Base-by-base conservation (phyloP, 257 asterid genomes). In the Penstemon eatonii region DNA sequence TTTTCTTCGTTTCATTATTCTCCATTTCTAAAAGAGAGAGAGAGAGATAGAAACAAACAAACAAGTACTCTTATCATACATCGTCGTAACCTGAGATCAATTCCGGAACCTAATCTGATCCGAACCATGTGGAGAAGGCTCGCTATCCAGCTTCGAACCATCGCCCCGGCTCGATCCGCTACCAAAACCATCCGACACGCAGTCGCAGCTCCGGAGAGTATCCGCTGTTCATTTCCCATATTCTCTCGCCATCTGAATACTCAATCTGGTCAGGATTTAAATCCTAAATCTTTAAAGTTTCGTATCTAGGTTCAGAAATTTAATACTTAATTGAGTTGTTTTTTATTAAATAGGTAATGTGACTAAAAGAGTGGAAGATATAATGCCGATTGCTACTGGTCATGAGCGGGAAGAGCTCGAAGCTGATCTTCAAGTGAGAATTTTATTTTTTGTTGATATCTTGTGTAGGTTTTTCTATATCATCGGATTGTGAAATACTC, bases 351-450 rank as follows among this genome's bases (percentile, higher is more conserved):
- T 72, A 86, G 92, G 73, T 55, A 78, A 69, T 83, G 90, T 80
- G 55, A 72, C 83, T 41, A 89, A 86, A 78, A 81, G 73, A 38
- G 87, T 82, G 15, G 99, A 88, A 81, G 96, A 93, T 73, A 82
- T 90, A 83, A 80, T 86, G 91, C 99, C 99, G 49, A 93, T 90
- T 81, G 96, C 95, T 13, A 93, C 99, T 64, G 99, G 97, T 57
- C 99, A 93, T 40, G 99, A 93, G 75, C 90, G 95, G 11, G 99
- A 93, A 78, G 97, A 93, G 82, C 90, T 92, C 61, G 86, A 84
- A 72, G 98, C 98, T 36, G 91, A 84, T 80, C 87, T 90, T 70
- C 72, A 88, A 73, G 98, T 88, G 75, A 81, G 89, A 80, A 5
- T 46, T 71, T 19, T 66, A 36, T 25, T 60, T 43, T 53, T 5